These are phyloP conservation scores for Prunella vulgaris DNA, from an alignment of 257 asterid species.

Conservation along the genomic window DNA sequence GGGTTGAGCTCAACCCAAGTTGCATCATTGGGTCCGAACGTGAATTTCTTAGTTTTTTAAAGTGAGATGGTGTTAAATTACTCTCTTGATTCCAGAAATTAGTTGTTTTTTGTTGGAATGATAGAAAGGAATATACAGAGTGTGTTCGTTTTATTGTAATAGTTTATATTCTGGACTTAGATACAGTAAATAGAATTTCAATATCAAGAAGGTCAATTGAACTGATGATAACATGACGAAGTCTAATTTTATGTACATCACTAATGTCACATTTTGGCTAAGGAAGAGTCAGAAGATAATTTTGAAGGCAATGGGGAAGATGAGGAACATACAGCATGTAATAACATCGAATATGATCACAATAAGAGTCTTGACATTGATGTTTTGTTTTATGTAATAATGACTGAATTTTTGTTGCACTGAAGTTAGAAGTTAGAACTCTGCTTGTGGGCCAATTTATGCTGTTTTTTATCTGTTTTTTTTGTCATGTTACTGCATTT, in stretches of 20 bases:
- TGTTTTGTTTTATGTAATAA: slow-evolving; percentile 9
- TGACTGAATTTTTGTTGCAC: not conserved
- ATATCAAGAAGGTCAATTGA: not conserved
- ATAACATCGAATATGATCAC: not conserved
- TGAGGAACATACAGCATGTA: not conserved
- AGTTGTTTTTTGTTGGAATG: not conserved
- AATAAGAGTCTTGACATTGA: not conserved
- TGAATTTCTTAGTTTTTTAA: not conserved
- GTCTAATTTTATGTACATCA: not conserved
- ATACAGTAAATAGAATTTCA: not conserved
- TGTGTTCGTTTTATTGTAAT: not conserved
- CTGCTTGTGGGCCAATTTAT: not conserved
- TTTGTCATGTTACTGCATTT: not conserved
- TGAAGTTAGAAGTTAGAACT: not conserved
- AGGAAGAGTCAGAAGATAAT: not conserved
- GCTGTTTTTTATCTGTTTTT: not conserved
- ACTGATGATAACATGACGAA: not conserved
- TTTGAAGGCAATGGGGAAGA: not conserved
- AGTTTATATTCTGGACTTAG: not conserved
- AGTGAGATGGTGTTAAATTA: not conserved
- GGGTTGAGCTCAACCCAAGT: not conserved
- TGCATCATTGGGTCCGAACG: not conserved
- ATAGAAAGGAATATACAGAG: not conserved
- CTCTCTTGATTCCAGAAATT: not conserved
- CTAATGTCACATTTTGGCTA: not conserved